phyloP scores from a whole-genome alignment of 208 protist species.

The Trypanosoma vivax region DNA sequence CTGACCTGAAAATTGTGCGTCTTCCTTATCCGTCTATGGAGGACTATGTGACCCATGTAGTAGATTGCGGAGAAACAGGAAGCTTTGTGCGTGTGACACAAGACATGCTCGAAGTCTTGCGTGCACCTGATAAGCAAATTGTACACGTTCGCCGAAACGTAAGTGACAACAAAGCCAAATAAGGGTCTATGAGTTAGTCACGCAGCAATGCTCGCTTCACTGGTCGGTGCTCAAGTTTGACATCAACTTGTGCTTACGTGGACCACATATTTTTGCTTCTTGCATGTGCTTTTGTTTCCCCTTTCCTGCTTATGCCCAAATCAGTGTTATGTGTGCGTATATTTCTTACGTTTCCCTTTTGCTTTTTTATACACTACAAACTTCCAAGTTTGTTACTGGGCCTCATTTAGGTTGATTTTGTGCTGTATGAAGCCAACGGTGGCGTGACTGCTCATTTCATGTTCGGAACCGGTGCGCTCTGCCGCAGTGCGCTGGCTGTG shows the following conservation, averaged over 20 bases:
- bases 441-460: not conserved
- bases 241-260: no score
- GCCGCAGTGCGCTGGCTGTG: not conserved
- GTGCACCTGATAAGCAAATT: constrained; percentile 11
- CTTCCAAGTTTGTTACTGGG: no score
- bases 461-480: not conserved
- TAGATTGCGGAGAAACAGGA: constrained; percentile 12
- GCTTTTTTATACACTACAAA: constrained; percentile 5
- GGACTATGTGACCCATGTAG: constrained; percentile 27
- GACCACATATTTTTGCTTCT: not conserved
- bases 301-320: not conserved
- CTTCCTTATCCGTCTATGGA: constrained; percentile 47
- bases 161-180: not conserved
- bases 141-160: constrained; percentile 9
- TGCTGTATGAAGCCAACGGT: no score
- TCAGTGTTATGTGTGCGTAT: not conserved
- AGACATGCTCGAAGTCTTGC: constrained; percentile 19
- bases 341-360: not conserved
- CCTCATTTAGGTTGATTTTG: no score
- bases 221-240: no score
- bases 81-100: constrained; percentile 18
- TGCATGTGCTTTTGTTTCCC: not conserved
- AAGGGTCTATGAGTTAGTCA: not conserved
- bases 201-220: not conserved
- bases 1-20: constrained; percentile 62